Percentiles rank a stretch among this genome's conserved stretches.
Conservation (phyloP, 306 rosid species). For the Quercus engelmannii region DNA sequence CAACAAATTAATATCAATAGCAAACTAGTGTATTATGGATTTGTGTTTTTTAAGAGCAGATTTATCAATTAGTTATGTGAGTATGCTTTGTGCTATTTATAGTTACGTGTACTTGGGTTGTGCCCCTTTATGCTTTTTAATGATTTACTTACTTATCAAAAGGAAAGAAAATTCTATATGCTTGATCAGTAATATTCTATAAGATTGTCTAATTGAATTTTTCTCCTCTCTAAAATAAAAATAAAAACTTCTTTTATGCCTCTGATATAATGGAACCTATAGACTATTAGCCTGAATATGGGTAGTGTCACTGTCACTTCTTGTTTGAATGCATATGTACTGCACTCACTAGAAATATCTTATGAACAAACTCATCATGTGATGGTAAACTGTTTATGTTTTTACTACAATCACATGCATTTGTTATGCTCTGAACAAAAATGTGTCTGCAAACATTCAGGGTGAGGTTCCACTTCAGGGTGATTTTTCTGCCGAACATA, state of each 20-base stretch:
- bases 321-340: background rate
- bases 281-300: background rate
- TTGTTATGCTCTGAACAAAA: slow-evolving; percentile 16
- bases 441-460: slow-evolving; percentile 42
- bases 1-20: background rate
- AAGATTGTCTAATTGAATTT: background rate
- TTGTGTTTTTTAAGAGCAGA: background rate
- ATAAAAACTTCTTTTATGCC: background rate
- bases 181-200: background rate
- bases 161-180: background rate
- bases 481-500: slow-evolving; percentile 96
- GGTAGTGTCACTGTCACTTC: background rate
- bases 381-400: background rate
- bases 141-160: too few relatives aligned
- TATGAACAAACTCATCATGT: background rate
- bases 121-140: too few relatives aligned
- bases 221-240: background rate
- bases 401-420: slow-evolving; percentile 1
- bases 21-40: background rate
- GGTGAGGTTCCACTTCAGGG: slow-evolving; percentile 97
- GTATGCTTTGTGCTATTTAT: too few relatives aligned
- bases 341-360: background rate
- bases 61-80: background rate
- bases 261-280: background rate
- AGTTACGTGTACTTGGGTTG: too few relatives aligned